Conservation (phyloP, 352 stramenopile species). For the Phytophthora podocarpi region DNA sequence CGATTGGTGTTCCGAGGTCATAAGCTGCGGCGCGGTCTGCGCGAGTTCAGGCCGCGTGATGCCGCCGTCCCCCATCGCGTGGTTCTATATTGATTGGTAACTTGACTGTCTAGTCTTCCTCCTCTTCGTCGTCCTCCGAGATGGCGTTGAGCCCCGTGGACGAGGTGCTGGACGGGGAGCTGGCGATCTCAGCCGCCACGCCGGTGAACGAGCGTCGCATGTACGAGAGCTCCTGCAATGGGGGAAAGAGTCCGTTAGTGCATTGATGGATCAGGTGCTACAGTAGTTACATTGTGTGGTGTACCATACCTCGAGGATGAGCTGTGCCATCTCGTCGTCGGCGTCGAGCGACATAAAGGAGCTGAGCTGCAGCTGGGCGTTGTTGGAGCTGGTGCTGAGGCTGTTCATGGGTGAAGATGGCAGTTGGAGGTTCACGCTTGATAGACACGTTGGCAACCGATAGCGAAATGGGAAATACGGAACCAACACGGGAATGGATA, state of each 20-base stretch:
- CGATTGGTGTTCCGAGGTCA: neutral
- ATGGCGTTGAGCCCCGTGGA: slow-evolving; percentile 75
- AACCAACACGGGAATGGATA: slow-evolving; percentile 1
- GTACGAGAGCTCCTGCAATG: slow-evolving; percentile 65
- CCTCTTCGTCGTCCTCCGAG: slow-evolving; percentile 66
- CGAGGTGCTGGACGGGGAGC: slow-evolving; percentile 61
- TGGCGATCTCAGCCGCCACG: slow-evolving; percentile 69
- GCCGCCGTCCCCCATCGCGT: slow-evolving; percentile 12
- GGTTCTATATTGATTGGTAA: slow-evolving; percentile 20
- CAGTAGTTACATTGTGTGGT: neutral
- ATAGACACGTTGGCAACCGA: slow-evolving; percentile 11
- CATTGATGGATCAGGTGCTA: neutral
- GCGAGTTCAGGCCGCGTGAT: slow-evolving; percentile 16
- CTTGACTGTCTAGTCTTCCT: slow-evolving; percentile 41
- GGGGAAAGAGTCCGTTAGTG: slow-evolving; percentile 3
- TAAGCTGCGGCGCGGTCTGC: slow-evolving; percentile 6
- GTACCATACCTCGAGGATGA: slow-evolving; percentile 73
- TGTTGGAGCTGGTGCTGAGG: slow-evolving; percentile 28
- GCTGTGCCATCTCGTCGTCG: slow-evolving; percentile 77
- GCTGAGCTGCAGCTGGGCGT: slow-evolving; percentile 73
- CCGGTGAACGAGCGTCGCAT: slow-evolving; percentile 70
- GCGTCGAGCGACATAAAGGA: slow-evolving; percentile 78
- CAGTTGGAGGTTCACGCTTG: neutral
- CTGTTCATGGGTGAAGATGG: slow-evolving; percentile 61
- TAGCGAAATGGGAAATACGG: slow-evolving; percentile 28